Conservation (phyloP, 805 yeast genomes). For the Yamadazyma scolyti region DNA sequence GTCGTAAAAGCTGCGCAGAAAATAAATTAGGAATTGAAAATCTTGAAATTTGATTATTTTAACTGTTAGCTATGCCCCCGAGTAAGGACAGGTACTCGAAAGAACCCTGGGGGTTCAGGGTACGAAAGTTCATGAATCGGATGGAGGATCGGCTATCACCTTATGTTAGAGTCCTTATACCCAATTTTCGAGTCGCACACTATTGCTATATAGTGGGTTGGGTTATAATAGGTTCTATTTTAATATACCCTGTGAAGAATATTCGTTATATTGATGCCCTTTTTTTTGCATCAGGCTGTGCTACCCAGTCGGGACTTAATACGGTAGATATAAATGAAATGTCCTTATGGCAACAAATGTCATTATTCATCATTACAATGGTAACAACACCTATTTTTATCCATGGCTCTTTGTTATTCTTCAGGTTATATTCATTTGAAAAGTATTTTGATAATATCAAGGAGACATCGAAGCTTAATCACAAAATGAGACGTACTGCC, state of each 20-base stretch:
- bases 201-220: constrained; percentile 64
- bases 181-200: constrained; percentile 62
- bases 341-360: constrained; percentile 74
- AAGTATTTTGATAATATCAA: constrained; percentile 80
- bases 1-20: too few relatives aligned
- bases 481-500: constrained; percentile 76
- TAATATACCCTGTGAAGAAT: constrained; percentile 73
- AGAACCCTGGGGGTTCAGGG: constrained; percentile 1
- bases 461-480: constrained; percentile 70
- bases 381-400: constrained; percentile 86
- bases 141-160: constrained; percentile 22
- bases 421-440: constrained; percentile 87
- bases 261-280: constrained; percentile 71
- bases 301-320: constrained; percentile 91
- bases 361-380: constrained; percentile 57
- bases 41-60: too few relatives aligned
- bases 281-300: constrained; percentile 70
- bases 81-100: too few relatives aligned
- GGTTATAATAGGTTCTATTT: constrained; percentile 65
- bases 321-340: constrained; percentile 67
- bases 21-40: too few relatives aligned
- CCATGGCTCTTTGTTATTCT: constrained; percentile 70
- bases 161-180: constrained; percentile 36
- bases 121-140: constrained; percentile 1
- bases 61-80: too few relatives aligned